Percentiles rank a stretch among this genome's conserved stretches.
These are phyloP conservation scores for Pleodorina starrii DNA, from an alignment of 139 green algal species.

Conservation along the genomic window DNA sequence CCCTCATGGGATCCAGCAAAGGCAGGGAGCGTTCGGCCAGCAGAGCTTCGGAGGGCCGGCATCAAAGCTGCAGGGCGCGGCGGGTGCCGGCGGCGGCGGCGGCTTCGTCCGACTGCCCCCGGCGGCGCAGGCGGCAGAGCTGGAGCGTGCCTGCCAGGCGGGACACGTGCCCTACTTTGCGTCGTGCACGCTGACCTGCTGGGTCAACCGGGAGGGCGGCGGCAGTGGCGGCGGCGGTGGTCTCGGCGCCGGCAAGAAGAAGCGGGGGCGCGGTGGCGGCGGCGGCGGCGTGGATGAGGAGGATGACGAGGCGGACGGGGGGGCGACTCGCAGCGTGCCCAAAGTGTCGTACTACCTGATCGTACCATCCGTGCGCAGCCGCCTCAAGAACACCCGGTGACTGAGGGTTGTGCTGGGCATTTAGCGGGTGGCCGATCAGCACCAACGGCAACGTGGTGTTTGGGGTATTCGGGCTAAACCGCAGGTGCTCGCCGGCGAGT, in stretches of 20 bases:
- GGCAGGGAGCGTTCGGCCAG: neutral
- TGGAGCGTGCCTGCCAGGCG: conserved; percentile 46
- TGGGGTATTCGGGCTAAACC: too few relatives aligned
- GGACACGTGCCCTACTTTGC: conserved; percentile 58
- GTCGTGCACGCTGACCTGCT: conserved; percentile 57
- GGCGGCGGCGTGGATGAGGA: conserved; percentile 40
- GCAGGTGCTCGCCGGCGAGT: too few relatives aligned
- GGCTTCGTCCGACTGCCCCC: neutral
- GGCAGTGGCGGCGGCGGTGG: conserved; percentile 9
- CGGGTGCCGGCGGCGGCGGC: neutral
- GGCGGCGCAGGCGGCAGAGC: conserved; percentile 3
- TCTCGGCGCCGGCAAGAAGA: conserved; percentile 42
- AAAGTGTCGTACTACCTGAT: conserved; percentile 59
- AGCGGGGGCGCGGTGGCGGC: conserved; percentile 21
- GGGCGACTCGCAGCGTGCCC: neutral
- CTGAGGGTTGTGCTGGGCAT: too few relatives aligned
- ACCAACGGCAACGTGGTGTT: too few relatives aligned
- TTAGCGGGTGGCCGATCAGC: too few relatives aligned
- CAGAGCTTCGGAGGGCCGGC: neutral
- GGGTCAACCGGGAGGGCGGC: conserved; percentile 4
- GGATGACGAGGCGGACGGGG: conserved; percentile 32
- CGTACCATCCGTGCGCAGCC: conserved; percentile 50
- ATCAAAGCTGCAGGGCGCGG: neutral
- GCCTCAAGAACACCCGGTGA: conserved; percentile 52
- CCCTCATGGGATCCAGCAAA: neutral